Evolutionary conservation across 1,284 basidiomycete genomes (phyloP), one percentile per base, ranked within the genome.

Genomic region (Macrocybe sp.): DNA sequence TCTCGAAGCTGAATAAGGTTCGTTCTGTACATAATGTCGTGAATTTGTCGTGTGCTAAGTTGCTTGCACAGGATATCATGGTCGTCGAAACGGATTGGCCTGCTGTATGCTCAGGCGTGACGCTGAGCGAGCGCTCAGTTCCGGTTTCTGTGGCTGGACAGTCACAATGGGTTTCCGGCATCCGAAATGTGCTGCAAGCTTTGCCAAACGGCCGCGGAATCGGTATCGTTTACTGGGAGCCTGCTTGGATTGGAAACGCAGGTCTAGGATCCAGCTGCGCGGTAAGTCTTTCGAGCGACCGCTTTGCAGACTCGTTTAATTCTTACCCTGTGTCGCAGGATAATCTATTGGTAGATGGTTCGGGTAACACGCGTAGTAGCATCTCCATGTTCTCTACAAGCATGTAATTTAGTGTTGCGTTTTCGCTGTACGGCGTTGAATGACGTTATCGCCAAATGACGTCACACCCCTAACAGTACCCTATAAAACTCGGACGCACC

Each of bases 71-170:
- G 74, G 65, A 75, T 46, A 62, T 83, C 38, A 74, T 83, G 59
- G 73, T 83, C 8, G 81, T 79, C 3, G 82, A 83, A 62, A 83
- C 81, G 2, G 76, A 85, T 61, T 85, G 79, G 79, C 79, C 81
- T 0, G 75, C 63, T 7, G 57, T 62, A 0, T 83, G 81, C 61
- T 66, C 66, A 44, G 74, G 73, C 2, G 68, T 67, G 2, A 63
- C 70, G 0, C 58, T 81, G 55, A 78, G 75, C 48, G 73, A 80
- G 51, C 61, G 66, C 2, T 69, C 69, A 8, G 70, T 82, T 48
- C 58, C 79, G 0, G 65, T 76, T 7, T 79, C 77, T 6, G 65
- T 69, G 2, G 63, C 73, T 9, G 82, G 81, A 0, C 81, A 84
- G 59, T 62, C 68, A 30, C 70, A 67, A 0, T 83, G 80, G 79